Conservation (phyloP, 2,329 filamentous ascomycete species). For the Penicillium decumbens region DNA sequence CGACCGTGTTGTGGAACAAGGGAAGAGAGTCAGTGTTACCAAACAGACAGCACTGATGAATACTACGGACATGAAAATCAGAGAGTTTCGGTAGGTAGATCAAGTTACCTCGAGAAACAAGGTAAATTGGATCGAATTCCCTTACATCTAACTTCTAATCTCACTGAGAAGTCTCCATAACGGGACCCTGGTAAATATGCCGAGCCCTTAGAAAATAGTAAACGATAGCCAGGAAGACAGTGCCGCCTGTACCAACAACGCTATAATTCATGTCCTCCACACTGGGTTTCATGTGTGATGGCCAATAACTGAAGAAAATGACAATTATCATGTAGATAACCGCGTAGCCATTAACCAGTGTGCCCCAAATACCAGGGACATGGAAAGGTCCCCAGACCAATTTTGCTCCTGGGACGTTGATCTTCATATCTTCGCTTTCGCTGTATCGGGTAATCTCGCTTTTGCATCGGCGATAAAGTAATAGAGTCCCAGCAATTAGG, state of each 20-base stretch:
- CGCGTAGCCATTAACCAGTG: constrained; percentile 42
- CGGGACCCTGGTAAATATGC: constrained; percentile 23
- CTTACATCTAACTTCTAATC: neutral
- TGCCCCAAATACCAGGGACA: constrained; percentile 41
- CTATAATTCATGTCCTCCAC: constrained; percentile 48
- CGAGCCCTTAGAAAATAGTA: constrained; percentile 37
- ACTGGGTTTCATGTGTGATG: constrained; percentile 35
- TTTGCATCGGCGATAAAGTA: neutral
- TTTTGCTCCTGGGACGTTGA: constrained; percentile 13
- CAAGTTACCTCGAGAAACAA: neutral
- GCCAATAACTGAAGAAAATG: constrained; percentile 49
- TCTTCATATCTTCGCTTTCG: constrained; percentile 29
- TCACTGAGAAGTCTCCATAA: neutral
- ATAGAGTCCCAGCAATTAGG: neutral
- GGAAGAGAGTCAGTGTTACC: too few species aligned
- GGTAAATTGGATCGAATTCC: neutral
- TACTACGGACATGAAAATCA: too few species aligned
- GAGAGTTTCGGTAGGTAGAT: neutral
- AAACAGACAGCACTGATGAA: too few species aligned
- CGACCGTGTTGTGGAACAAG: too few species aligned
- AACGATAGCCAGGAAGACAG: constrained; percentile 35
- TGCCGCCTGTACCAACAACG: constrained; percentile 38
- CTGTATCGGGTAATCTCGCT: neutral
- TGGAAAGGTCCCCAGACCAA: constrained; percentile 25
- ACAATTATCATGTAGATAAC: constrained; percentile 42